These are phyloP conservation scores for Candida sonorensis DNA, from an alignment of 805 yeast species.

Conservation along the genomic window DNA sequence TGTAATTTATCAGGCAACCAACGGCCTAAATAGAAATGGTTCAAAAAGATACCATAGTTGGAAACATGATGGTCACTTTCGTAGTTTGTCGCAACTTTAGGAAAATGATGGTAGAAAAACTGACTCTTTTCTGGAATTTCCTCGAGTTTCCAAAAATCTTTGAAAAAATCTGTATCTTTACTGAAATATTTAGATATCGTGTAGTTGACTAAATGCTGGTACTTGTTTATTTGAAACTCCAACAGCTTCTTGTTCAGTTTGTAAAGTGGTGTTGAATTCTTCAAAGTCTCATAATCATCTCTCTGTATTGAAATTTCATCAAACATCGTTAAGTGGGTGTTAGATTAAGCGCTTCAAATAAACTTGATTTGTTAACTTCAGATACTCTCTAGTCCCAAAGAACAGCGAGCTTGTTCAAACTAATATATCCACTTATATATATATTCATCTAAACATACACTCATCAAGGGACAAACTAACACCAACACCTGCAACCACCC, in stretches of 20 bases:
- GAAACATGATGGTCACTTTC: slow-evolving; percentile 27
- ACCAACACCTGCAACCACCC: too few species aligned
- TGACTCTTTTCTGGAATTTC: slow-evolving; percentile 23
- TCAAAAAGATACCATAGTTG: slow-evolving; percentile 19
- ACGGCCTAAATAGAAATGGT: slow-evolving; percentile 27
- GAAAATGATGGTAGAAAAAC: slow-evolving; percentile 26
- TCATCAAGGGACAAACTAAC: too few species aligned
- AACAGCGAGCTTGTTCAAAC: too few species aligned
- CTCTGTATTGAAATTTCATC: slow-evolving; percentile 16
- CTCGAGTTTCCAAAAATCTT: slow-evolving; percentile 21
- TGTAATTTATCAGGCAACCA: slow-evolving; percentile 27
- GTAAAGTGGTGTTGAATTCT: slow-evolving; percentile 4
- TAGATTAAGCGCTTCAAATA: background rate
- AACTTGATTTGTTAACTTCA: background rate
- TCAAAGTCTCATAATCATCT: slow-evolving; percentile 15
- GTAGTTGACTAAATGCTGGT: slow-evolving; percentile 6
- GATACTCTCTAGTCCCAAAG: too few species aligned
- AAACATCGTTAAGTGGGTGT: slow-evolving; percentile 6
- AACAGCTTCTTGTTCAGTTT: slow-evolving; percentile 2
- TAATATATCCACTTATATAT: too few species aligned
- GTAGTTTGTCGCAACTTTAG: slow-evolving; percentile 26
- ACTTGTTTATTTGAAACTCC: slow-evolving; percentile 2
- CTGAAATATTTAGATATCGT: slow-evolving; percentile 13
- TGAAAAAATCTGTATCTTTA: slow-evolving; percentile 23
- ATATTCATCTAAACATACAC: too few species aligned